Percentiles rank a stretch among this genome's conserved stretches.
phyloP scores from a whole-genome alignment of 352 stramenopile species.

The Globisporangium iwayamae region DNA sequence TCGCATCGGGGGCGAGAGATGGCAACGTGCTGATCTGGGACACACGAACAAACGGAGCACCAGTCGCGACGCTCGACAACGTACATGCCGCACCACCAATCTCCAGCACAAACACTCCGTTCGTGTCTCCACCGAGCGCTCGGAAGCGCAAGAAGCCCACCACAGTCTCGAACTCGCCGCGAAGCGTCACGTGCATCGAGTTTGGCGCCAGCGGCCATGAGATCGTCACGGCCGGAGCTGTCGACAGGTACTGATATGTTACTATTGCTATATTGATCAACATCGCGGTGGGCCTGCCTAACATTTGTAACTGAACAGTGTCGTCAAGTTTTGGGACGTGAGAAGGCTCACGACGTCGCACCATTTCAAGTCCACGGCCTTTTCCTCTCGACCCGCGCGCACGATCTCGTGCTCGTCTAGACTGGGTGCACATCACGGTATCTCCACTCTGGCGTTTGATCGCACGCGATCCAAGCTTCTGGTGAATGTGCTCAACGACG shows the following conservation, averaged over 20 bases:
- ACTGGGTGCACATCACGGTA: slow-evolving; percentile 36
- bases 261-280: too few relatives aligned
- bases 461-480: slow-evolving; percentile 34
- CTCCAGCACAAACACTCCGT: slow-evolving; percentile 17
- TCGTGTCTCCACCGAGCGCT: slow-evolving; percentile 32
- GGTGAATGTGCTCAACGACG: slow-evolving; percentile 61
- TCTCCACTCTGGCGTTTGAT: slow-evolving; percentile 51
- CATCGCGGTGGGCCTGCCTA: too few relatives aligned
- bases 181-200: slow-evolving; percentile 73
- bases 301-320: slow-evolving; percentile 12
- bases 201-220: slow-evolving; percentile 41
- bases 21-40: slow-evolving; percentile 67
- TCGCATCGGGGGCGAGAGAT: slow-evolving; percentile 60
- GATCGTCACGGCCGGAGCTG: slow-evolving; percentile 50
- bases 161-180: slow-evolving; percentile 20
- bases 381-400: slow-evolving; percentile 21
- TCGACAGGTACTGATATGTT: slow-evolving; percentile 30
- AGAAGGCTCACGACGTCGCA: slow-evolving; percentile 27
- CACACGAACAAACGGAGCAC: slow-evolving; percentile 20
- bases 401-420: slow-evolving; percentile 40
- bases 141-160: slow-evolving; percentile 23
- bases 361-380: slow-evolving; percentile 20
- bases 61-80: slow-evolving; percentile 28
- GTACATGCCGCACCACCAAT: slow-evolving; percentile 29
- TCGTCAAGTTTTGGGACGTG: slow-evolving; percentile 74